These are phyloP conservation scores for Botrytis byssoidea DNA, from an alignment of 2,329 filamentous ascomycete genomes.

Conservation along the genomic window DNA sequence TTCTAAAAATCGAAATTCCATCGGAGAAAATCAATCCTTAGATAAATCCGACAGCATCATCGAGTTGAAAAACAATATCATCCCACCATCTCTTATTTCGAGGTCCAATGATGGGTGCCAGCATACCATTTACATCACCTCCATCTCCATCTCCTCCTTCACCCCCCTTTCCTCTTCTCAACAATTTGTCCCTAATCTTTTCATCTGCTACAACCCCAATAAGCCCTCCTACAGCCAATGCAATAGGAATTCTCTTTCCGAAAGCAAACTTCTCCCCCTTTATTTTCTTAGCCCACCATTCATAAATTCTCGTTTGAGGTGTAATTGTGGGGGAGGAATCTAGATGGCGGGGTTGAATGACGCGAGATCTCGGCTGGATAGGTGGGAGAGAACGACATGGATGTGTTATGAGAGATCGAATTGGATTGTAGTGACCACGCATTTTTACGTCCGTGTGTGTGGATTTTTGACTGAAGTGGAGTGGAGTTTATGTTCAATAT, in stretches of 20 bases:
- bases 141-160: constrained; percentile 14
- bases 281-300: not conserved
- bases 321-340: not conserved
- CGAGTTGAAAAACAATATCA: not conserved
- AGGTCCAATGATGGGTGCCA: constrained; percentile 59
- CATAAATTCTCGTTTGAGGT: not conserved
- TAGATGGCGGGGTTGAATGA: not conserved
- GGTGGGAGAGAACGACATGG: not conserved
- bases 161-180: not conserved
- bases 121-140: constrained; percentile 36
- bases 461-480: not conserved
- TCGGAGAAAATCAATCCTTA: not conserved
- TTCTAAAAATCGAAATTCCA: not conserved
- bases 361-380: not conserved
- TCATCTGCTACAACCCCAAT: constrained; percentile 59
- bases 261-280: constrained; percentile 44
- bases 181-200: not conserved
- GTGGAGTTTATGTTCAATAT: not conserved
- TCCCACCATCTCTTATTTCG: constrained; percentile 66
- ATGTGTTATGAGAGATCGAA: not conserved
- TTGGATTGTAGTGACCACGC: not conserved
- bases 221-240: constrained; percentile 84
- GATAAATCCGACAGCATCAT: not conserved
- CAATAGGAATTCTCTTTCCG: constrained; percentile 93
- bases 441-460: not conserved